Conservation (phyloP, 768 basidiomycete species). For the Royoungia palumana region DNA sequence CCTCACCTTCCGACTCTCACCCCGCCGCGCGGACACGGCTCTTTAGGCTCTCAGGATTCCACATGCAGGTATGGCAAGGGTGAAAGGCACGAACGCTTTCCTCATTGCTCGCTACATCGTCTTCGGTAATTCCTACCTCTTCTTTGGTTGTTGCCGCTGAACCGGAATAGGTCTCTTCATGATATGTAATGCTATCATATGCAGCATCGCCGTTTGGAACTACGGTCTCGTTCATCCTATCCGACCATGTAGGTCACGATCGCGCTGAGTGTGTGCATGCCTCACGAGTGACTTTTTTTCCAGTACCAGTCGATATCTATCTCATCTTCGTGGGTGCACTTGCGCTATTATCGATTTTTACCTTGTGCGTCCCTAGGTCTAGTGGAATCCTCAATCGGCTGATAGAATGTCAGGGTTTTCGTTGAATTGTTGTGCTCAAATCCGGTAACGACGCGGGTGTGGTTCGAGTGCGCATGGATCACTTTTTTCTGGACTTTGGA, state of each 20-base stretch:
- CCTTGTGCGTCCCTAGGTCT: slow-evolving; percentile 44
- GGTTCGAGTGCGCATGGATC: slow-evolving; percentile 70
- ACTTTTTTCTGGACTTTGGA: slow-evolving; percentile 54
- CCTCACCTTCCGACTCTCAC: slow-evolving; percentile 7
- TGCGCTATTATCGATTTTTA: slow-evolving; percentile 55
- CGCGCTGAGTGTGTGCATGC: neutral
- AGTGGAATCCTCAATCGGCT: neutral
- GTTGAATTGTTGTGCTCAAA: slow-evolving; percentile 52
- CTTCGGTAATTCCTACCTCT: slow-evolving; percentile 43
- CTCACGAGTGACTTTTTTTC: slow-evolving; percentile 7
- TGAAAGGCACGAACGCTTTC: slow-evolving; percentile 29
- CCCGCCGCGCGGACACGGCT: slow-evolving; percentile 33
- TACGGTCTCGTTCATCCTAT: slow-evolving; percentile 43
- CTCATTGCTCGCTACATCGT: slow-evolving; percentile 54
- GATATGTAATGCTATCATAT: slow-evolving; percentile 61
- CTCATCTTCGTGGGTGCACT: slow-evolving; percentile 57
- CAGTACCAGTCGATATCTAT: slow-evolving; percentile 54
- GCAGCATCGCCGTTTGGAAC: slow-evolving; percentile 70
- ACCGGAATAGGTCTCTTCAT: slow-evolving; percentile 50
- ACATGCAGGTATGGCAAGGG: slow-evolving; percentile 34
- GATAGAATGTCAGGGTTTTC: slow-evolving; percentile 42
- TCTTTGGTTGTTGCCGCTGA: neutral
- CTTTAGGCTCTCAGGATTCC: slow-evolving; percentile 15
- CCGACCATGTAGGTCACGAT: slow-evolving; percentile 38
- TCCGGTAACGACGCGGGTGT: slow-evolving; percentile 56